phyloP scores from a whole-genome alignment of 2,329 filamentous ascomycete species.

The Aspergillus tanneri region DNA sequence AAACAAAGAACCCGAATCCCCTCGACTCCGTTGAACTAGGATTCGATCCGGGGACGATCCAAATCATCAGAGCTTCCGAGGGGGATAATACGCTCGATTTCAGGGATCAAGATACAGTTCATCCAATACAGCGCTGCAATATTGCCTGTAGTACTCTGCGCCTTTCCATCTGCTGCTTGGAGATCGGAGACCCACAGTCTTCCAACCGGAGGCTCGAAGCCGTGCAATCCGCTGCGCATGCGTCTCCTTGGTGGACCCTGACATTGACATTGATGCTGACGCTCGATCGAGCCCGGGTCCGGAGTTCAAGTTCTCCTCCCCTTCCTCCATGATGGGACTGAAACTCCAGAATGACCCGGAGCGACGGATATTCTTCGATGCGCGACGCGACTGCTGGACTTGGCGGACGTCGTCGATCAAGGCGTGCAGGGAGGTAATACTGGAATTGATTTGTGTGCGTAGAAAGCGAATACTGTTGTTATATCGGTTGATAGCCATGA shows the following conservation, averaged over 20 bases:
- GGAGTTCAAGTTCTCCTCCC: constrained; percentile 3
- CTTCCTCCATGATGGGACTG: constrained; percentile 23
- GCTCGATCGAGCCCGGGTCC: constrained; percentile 13
- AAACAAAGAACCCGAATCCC: too few relatives aligned
- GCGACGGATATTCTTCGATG: constrained; percentile 28
- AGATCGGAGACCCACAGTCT: constrained; percentile 37
- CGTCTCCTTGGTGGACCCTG: constrained; percentile 27
- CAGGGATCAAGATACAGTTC: constrained; percentile 32
- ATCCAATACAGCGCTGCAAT: constrained; percentile 38
- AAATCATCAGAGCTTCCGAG: too few relatives aligned
- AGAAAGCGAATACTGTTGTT: constrained; percentile 28
- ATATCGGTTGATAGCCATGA: constrained; percentile 20
- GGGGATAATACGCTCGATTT: background rate
- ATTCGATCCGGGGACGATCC: too few relatives aligned
- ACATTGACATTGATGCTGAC: background rate
- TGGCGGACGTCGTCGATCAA: constrained; percentile 27
- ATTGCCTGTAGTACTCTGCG: constrained; percentile 36
- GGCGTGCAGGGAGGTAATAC: constrained; percentile 27
- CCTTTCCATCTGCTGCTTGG: constrained; percentile 38
- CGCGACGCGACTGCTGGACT: constrained; percentile 26
- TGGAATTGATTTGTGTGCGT: constrained; percentile 26
- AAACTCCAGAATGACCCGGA: constrained; percentile 44
- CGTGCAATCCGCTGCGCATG: constrained; percentile 36
- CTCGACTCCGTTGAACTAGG: too few relatives aligned
- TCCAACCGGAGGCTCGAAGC: constrained; percentile 38